Evolutionary conservation across 2,329 filamentous ascomycete species (phyloP).

Genomic region (Calonectria henricotiae): DNA sequence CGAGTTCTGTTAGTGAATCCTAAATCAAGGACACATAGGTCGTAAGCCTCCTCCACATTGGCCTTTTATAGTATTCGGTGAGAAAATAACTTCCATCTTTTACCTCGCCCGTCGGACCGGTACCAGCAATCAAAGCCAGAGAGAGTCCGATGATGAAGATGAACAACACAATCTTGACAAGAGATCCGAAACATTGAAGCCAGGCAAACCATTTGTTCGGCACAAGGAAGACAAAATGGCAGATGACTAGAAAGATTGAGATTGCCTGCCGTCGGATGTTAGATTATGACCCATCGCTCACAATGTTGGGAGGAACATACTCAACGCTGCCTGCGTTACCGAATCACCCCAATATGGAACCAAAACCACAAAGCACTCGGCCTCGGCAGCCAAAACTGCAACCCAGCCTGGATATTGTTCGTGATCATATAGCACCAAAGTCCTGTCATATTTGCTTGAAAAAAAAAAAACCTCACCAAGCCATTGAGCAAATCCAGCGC

Average conservation of each 20-base stretch:
- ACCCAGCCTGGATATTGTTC: conserved; percentile 21
- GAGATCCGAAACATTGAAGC: conserved; percentile 27
- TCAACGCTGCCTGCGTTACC: not conserved
- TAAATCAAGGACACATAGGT: too few relatives aligned
- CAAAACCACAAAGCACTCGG: conserved; percentile 33
- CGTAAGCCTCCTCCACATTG: too few relatives aligned
- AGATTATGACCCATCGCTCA: not conserved
- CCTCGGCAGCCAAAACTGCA: conserved; percentile 33
- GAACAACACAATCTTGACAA: conserved; percentile 35
- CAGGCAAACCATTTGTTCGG: conserved; percentile 35
- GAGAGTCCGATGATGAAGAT: conserved; percentile 29
- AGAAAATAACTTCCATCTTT: conserved; percentile 26
- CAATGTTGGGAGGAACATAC: not conserved
- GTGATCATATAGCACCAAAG: not conserved
- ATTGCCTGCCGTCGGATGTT: not conserved
- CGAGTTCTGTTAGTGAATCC: too few relatives aligned
- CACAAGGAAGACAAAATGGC: conserved; percentile 21
- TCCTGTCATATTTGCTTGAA: not conserved
- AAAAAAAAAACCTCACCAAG: conserved; percentile 15
- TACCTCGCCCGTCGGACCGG: conserved; percentile 20
- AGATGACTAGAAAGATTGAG: conserved; percentile 32
- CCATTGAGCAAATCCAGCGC: conserved; percentile 36
- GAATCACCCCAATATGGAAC: conserved; percentile 29
- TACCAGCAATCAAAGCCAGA: conserved; percentile 28
- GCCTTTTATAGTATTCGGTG: too few relatives aligned